Evolutionary conservation across 1,139 yeast genomes (phyloP), one percentile per base, ranked within the genome.

Genomic region (Yamadazyma blattariae): DNA sequence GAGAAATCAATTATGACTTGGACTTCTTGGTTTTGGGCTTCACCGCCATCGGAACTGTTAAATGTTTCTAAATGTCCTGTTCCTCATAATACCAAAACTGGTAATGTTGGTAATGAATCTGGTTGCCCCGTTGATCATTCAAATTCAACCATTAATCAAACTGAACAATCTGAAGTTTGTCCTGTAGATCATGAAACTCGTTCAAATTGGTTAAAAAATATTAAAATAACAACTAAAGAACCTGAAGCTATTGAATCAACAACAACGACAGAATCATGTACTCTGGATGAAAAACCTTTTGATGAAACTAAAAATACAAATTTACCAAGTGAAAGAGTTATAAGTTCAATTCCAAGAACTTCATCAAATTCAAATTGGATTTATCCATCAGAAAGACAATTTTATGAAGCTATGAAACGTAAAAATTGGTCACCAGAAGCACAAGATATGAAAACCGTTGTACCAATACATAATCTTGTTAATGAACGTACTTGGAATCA

Each of bases 361-460:
- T 77, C 77, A 2, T 56, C 68, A 16, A 61, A 65, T 3, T 45
- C 68, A 1, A 84, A 89, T 63, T 92, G 98, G 98, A 74, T 92
- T 2, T 92, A 92, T 54, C 98, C 98, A 8, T 85, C 96, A 2
- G 95, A 92, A 57, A 87, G 87, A 56, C 97, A 90, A 64, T 92
- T 92, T 54, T 92, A 70, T 57, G 94, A 87, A 42, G 97, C 97
- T 11, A 92, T 92, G 97, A 70, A 76, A 48, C 77, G 97, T 41
- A 92, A 92, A 54, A 77, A 85, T 42, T 88, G 95, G 90, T 74
- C 81, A 36, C 97, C 97, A 2, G 66, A 77, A 12, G 84, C 86
- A 1, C 59, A 64, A 7, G 97, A 90, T 54, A 92, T 92, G 97
- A 69, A 78, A 46, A 77, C 94, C 0, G 88, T 92, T 25, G 96